Evolutionary conservation across 257 asterid genomes (phyloP), one percentile per base, ranked within the genome.

Genomic region (Lithospermum erythrorhizon): DNA sequence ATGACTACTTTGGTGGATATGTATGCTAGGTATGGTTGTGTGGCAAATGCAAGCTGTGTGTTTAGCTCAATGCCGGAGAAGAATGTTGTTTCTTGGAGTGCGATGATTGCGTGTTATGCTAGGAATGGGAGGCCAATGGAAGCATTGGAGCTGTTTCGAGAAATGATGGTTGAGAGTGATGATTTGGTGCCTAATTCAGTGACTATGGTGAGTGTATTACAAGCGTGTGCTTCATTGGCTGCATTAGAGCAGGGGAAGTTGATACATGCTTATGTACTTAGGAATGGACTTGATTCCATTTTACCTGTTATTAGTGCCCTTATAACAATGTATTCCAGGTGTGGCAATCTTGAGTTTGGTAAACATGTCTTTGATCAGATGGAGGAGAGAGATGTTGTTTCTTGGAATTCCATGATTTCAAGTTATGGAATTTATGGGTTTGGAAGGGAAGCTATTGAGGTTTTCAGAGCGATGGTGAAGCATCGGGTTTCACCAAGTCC

Each of bases 131-230:
- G 62, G 76, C 78, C 96, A 6, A 72, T 73, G 21, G 90, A 84
- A 21, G 96, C 96, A 3, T 76, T 87, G 29, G 81, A 83, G 60
- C 66, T 90, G 73, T 84, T 90, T 65, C 71, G 75, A 10, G 78
- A 81, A 68, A 78, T 87, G 90, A 76, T 90, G 84, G 75, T 67
- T 24, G 81, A 70, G 71, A 71, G 62, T 55, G 68, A 64, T 48
- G 80, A 69, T 47, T 49, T 80, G 70, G 59, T 83, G 72, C 98
- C 98, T 14, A 87, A 87, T 69, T 90, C 98, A 5, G 94, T 87
- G 63, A 90, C 98, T 15, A 87, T 90, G 95, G 94, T 90, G 57
- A 85, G 95, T 59, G 96, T 85, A 68, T 83, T 90, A 53, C 97
- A 85, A 75, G 95, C 96, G 37, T 87, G 96, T 62, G 90, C 86